Percentiles rank a stretch among this genome's conserved stretches.
Evolutionary conservation across 371 early-diverging fungal genomes (phyloP).

Genomic region (Apophysomyces elegans): DNA sequence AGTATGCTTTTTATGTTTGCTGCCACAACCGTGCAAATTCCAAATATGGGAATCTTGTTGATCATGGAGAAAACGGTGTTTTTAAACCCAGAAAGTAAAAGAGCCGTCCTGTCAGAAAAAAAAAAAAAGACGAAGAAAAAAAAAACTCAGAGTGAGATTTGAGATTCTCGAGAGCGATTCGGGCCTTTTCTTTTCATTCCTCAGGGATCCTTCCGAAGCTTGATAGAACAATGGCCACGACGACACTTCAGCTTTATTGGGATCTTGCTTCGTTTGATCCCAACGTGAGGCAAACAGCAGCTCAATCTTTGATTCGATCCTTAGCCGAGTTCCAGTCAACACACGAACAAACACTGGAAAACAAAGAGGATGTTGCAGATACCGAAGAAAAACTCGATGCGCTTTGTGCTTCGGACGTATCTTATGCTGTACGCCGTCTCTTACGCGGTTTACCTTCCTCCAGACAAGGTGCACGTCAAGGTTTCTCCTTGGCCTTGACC

Average conservation of each 20-base stretch:
- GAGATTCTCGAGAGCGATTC: background rate
- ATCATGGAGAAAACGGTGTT: no score
- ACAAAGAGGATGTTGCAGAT: constrained; percentile 31
- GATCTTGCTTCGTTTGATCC: constrained; percentile 72
- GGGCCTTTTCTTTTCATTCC: background rate
- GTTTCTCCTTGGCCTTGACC: constrained; percentile 91
- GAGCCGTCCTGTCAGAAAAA: no score
- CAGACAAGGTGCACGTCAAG: constrained; percentile 92
- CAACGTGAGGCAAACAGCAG: constrained; percentile 54
- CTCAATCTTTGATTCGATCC: constrained; percentile 49
- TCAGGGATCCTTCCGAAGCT: constrained; percentile 8
- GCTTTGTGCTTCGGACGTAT: constrained; percentile 73
- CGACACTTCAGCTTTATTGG: constrained; percentile 68
- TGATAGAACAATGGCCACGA: constrained; percentile 29
- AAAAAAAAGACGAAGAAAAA: no score
- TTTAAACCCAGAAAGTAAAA: no score
- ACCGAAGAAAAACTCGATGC: constrained; percentile 69
- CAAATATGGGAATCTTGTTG: no score
- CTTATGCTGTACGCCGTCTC: constrained; percentile 89
- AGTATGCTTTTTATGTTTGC: no score
- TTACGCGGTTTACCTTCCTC: constrained; percentile 87
- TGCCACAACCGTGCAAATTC: no score
- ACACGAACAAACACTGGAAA: constrained; percentile 40
- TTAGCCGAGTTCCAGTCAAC: constrained; percentile 53
- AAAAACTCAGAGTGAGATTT: no score